Base-by-base conservation (phyloP, 352 stramenopile species). In the Phytopythium litorale region DNA sequence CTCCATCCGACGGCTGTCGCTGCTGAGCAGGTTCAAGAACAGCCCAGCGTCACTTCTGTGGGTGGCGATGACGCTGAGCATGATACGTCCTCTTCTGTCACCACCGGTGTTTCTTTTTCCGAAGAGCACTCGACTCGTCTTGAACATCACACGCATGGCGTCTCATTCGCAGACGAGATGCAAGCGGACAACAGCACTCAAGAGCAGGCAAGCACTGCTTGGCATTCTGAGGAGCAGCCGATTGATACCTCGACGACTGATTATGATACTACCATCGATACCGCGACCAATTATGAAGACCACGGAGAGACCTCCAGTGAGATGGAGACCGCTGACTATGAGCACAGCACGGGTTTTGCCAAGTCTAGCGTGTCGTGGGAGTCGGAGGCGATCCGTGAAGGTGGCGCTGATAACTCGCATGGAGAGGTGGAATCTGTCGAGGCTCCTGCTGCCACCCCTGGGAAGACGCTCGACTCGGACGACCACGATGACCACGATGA, bases 341-440 rank as follows among this genome's bases (percentile, higher is more conserved):
- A 50, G 25, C 3, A 23, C 11, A 60, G 38, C 40, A 21, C 15
- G 8, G 40, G 42, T n/a, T 51, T 52, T n/a, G 18, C 38, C 21
- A 60, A 60, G 25, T 52, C 55, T 38, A 35, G 55, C 19, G 16
- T 52, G 33, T 38, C 54, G 13, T 60, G 32, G 54, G 37, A n/a
- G 18, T 28, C 25, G 40, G 55, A 51, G n/a, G 19, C 25, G 12
- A 28, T 18, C 16, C 38, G 4, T 18, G 19, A 33, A 28, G 30
- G 19, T 38, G 37, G 42, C 7, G 28, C 37, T 7, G 54, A 18
- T 2, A 51, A 13, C 8, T 30, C 25, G 11, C 37, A 50, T 35
- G 54, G 9, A 13, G 54, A 57, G 52, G 32, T 33, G 30, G 7
- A 37, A 18, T 49, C 42, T 28, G 21, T 18, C 12, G 51, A 57